Evolutionary conservation across 495 filamentous ascomycete genomes (phyloP).

Genomic region (Delitschia confertaspora): DNA sequence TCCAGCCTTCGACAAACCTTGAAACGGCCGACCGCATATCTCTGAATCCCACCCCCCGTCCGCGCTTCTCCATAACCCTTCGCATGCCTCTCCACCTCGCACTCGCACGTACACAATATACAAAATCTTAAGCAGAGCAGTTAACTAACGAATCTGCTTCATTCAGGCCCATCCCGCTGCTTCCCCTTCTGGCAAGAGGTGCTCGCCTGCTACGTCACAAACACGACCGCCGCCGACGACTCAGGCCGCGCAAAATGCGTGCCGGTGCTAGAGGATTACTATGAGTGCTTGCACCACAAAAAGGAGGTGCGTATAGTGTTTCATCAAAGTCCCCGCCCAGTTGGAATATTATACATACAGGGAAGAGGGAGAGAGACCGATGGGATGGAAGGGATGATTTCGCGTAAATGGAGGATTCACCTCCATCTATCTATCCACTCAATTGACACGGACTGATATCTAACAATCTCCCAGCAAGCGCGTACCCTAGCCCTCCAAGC

Average conservation of each 20-base stretch:
- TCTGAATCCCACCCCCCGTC: neutral
- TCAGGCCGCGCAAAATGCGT: conserved; percentile 82
- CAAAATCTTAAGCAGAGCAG: no score
- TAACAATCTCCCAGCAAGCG: conserved; percentile 53
- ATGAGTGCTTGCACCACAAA: conserved; percentile 95
- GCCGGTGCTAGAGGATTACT: conserved; percentile 89
- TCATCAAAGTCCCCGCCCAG: neutral
- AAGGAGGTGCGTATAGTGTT: conserved; percentile 68
- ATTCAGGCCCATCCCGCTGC: conserved; percentile 75
- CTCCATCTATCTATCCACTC: neutral
- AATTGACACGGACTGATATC: no score
- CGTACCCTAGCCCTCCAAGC: conserved; percentile 70
- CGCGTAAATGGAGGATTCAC: neutral
- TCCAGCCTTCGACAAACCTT: neutral
- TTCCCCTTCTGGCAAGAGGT: conserved; percentile 90
- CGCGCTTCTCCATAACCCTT: neutral
- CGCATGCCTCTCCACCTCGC: neutral
- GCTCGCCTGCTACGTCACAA: conserved; percentile 43
- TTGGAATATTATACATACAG: neutral
- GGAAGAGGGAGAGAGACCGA: neutral
- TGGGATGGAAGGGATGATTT: neutral
- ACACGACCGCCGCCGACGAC: conserved; percentile 48
- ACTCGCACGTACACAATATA: neutral
- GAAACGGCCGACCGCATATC: neutral
- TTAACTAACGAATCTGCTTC: no score